Base-by-base conservation (phyloP, 2,329 filamentous ascomycete genomes). In the Fusarium tupiense region DNA sequence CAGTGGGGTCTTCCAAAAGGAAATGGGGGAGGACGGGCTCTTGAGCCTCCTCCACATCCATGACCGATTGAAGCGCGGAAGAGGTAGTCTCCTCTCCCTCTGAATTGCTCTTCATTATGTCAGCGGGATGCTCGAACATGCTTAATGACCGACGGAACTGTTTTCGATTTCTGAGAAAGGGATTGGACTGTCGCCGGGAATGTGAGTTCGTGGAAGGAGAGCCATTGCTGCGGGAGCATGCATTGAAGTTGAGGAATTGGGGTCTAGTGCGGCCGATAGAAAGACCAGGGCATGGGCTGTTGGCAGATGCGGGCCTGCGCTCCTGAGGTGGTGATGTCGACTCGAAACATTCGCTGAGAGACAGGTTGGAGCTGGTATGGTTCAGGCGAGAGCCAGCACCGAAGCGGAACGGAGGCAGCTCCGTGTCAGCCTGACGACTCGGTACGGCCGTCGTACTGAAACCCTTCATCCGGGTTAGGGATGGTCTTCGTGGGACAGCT, bases 61-160 rank as follows among this genome's bases (percentile, higher is more conserved):
- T 94, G 64, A 96, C 92, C 47, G 93, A 92, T 77, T 94, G 89
- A 71, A 96, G 85, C 22, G 76, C 71, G 67, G 82, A 78, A 8
- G 82, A 80, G 17, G 81, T 82, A 61, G 84, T 80, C 67, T 85
- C 82, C 17, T 89, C 89, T 52, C 91, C 89, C 74, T 92, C 82
- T 5, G 81, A 86, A 82, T 95, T 94, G 64, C 91, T 87, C 84
- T 94, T 94, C 86, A 97, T 93, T 63, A 98, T 88, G 80, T 98
- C 96, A 75, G 90, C 93, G 8, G 95, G 93, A 81, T 93, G 91
- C 85, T 98, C 96, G 84, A 97, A 99, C 96, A 99, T 99, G 88
- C 96, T 98, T 80, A 98, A 86, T 31, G 96, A 97, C 75, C 96
- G 91, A 69, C 96, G 92, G 80, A 96, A 96, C 82, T 96, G 94